phyloP scores from a whole-genome alignment of 805 yeast genomes.

The Candida verbasci region DNA sequence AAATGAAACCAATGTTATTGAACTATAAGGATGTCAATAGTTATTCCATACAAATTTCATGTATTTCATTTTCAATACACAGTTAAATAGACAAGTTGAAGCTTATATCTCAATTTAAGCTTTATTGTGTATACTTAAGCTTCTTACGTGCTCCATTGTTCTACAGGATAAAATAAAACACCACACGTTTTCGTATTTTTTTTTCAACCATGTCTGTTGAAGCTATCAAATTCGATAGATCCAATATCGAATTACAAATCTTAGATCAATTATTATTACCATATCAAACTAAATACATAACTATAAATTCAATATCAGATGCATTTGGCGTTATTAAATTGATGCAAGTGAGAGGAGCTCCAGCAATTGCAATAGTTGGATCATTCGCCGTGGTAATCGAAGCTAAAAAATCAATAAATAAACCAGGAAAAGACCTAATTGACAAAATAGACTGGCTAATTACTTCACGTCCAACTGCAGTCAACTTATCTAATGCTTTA shows the following conservation, averaged over 20 bases:
- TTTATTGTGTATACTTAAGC: no score
- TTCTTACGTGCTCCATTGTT: no score
- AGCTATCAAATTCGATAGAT: conserved; percentile 64
- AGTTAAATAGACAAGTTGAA: no score
- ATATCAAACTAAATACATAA: conserved; percentile 65
- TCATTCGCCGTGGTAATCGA: conserved; percentile 81
- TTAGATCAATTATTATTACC: conserved; percentile 85
- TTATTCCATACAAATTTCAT: no score
- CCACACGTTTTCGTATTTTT: no score
- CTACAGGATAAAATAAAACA: no score
- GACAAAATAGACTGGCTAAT: conserved; percentile 60
- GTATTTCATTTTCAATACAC: no score
- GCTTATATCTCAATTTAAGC: no score
- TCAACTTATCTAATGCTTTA: conserved; percentile 77
- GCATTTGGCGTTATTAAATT: conserved; percentile 79
- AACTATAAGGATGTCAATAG: no score
- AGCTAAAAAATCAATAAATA: conserved; percentile 20
- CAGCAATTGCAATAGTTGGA: conserved; percentile 96
- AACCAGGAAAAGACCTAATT: conserved; percentile 31
- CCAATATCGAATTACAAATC: conserved; percentile 46
- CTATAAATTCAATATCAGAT: conserved; percentile 59
- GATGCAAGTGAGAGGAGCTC: conserved; percentile 98
- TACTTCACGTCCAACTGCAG: conserved; percentile 92
- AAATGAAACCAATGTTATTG: no score
- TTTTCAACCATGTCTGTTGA: conserved; percentile 24